These are phyloP conservation scores for Lachnellula hyalina DNA, from an alignment of 2,329 filamentous ascomycete genomes.

Conservation along the genomic window DNA sequence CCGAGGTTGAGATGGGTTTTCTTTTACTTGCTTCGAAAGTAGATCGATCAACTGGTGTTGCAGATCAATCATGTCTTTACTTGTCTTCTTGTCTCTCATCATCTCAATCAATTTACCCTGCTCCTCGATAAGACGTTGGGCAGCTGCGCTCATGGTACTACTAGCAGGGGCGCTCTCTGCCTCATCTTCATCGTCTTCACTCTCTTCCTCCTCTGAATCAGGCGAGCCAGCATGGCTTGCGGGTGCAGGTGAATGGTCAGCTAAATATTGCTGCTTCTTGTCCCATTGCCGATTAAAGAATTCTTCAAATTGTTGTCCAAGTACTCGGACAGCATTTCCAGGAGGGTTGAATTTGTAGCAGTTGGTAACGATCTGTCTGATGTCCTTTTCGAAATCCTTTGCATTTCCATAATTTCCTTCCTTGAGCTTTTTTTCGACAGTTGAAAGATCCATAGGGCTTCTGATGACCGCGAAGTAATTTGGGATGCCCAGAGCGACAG, in stretches of 20 bases:
- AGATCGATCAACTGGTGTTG: slow-evolving; percentile 53
- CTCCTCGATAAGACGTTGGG: slow-evolving; percentile 49
- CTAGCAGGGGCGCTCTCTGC: slow-evolving; percentile 39
- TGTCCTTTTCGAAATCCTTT: slow-evolving; percentile 81
- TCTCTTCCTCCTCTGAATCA: slow-evolving; percentile 67
- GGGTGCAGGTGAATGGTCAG: slow-evolving; percentile 62
- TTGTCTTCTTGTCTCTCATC: slow-evolving; percentile 44
- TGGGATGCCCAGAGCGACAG: slow-evolving; percentile 88
- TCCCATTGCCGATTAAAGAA: slow-evolving; percentile 72
- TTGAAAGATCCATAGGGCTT: slow-evolving; percentile 90
- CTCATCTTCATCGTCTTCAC: slow-evolving; percentile 55
- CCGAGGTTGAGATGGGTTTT: slow-evolving; percentile 32
- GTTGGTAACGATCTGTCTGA: slow-evolving; percentile 80
- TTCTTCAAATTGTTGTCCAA: slow-evolving; percentile 68
- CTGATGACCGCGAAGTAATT: slow-evolving; percentile 92
- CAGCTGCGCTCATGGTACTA: slow-evolving; percentile 25
- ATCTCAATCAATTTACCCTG: slow-evolving; percentile 52
- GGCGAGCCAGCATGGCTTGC: slow-evolving; percentile 60
- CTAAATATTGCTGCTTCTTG: slow-evolving; percentile 76
- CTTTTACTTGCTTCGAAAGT: slow-evolving; percentile 49
- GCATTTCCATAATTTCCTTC: slow-evolving; percentile 72
- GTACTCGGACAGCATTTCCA: slow-evolving; percentile 65
- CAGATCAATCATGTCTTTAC: slow-evolving; percentile 40
- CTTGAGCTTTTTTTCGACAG: slow-evolving; percentile 72
- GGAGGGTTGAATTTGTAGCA: slow-evolving; percentile 89